Base-by-base conservation (phyloP, 371 early-diverging fungal species). In the Actinomortierella ambigua region DNA sequence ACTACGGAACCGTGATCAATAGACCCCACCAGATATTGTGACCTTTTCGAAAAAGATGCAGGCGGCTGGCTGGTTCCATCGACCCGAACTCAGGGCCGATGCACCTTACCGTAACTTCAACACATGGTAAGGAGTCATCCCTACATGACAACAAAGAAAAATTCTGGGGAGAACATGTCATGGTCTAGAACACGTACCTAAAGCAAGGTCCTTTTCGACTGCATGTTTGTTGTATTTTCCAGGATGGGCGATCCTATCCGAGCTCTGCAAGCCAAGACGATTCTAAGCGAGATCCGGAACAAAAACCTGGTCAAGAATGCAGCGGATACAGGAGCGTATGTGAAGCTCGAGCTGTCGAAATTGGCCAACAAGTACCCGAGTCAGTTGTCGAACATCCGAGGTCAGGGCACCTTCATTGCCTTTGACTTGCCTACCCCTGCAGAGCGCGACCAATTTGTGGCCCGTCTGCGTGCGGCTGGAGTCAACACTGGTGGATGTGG, bases 11-110 rank as follows among this genome's bases (percentile, higher is more conserved):
- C 39, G 34, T 26, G 3, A n/a, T 24, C 43, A 20, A 29, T 63
- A 70, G 52, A 76, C 69, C 28, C 82, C 90, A 24, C 91, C 91
- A 13, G 91, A 91, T 59, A 88, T 90, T 68, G 90, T 91, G 7
- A 89, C 91, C 3, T 90, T 91, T 52, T 88, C 88, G 41, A 91
- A 89, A 61, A 91, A 91, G 56, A 88, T 91, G 79, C 91, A 90
- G 76, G 87, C 89, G 1, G 89, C 90, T 23, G 91, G 91, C 23
- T 91, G 88, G 81, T 91, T 79, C 69, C 75, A 85, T 34, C 77
- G 81, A 1, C 66, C 69, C 3, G 83, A 81, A 22, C 59, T 91
- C 56, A 82, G 88, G 52, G 83, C 88, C 4, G 62, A 79, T 44
- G 85, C 86, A 46, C 77, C 91, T 29, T 85, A 82, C 60, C 85